phyloP scores from a whole-genome alignment of 2,329 filamentous ascomycete genomes.

The Sclerotinia sclerotiorum region DNA sequence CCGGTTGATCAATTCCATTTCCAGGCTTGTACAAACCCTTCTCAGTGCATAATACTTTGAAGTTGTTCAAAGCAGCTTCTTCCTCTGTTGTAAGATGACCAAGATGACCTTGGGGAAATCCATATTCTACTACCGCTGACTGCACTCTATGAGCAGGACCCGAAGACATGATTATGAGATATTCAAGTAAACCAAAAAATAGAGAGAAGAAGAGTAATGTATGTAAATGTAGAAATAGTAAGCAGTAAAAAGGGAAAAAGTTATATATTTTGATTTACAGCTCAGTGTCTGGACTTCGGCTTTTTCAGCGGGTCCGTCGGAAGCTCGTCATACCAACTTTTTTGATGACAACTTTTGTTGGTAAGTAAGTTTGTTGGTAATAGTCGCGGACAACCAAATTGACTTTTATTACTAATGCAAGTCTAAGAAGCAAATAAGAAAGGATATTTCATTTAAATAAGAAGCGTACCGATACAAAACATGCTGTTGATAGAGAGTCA shows the following conservation, averaged over 20 bases:
- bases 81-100: conserved; percentile 73
- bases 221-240: neutral
- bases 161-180: conserved; percentile 31
- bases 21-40: conserved; percentile 61
- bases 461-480: neutral
- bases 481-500: neutral
- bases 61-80: conserved; percentile 63
- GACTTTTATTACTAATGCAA: neutral
- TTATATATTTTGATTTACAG: neutral
- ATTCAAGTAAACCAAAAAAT: conserved; percentile 1
- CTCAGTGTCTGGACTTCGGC: conserved; percentile 2
- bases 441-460: neutral
- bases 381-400: neutral
- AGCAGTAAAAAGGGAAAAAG: neutral
- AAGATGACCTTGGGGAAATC: conserved; percentile 75
- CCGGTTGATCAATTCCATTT: conserved; percentile 43
- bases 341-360: conserved; percentile 3
- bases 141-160: conserved; percentile 40
- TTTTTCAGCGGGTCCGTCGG: conserved; percentile 18
- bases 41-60: conserved; percentile 68
- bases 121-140: conserved; percentile 44
- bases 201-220: neutral
- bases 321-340: conserved; percentile 9
- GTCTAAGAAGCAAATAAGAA: neutral
- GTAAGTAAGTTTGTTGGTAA: neutral